Evolutionary conservation across 129 eudicot species (phyloP).

Genomic region (Flaveria brownii): DNA sequence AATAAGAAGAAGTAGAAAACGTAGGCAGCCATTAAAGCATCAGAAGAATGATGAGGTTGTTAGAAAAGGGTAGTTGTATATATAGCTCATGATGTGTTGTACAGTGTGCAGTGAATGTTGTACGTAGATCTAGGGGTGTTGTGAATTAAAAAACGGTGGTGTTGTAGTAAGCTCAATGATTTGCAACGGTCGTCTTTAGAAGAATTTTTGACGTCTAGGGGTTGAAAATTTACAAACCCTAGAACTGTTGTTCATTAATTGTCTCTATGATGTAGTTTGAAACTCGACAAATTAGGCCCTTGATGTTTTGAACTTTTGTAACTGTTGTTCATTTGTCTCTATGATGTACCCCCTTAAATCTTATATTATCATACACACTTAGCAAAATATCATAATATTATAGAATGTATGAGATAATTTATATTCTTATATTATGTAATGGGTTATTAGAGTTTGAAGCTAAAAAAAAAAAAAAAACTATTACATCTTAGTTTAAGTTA

Average conservation of each 20-base stretch:
- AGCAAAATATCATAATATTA: too few relatives aligned
- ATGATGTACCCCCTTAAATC: not conserved
- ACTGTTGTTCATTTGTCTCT: not conserved
- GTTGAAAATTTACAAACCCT: not conserved
- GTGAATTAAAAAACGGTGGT: slow-evolving; percentile 25
- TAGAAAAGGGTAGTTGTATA: not conserved
- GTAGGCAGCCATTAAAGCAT: slow-evolving; percentile 34
- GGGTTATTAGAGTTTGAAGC: too few relatives aligned
- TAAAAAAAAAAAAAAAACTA: too few relatives aligned
- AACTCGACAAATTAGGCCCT: not conserved
- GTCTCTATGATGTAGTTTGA: not conserved
- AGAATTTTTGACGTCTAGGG: slow-evolving; percentile 15
- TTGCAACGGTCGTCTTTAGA: slow-evolving; percentile 40
- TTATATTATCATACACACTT: too few relatives aligned
- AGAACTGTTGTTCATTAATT: too few relatives aligned
- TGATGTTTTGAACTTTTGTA: not conserved
- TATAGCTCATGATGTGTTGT: slow-evolving; percentile 28
- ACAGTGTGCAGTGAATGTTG: slow-evolving; percentile 20
- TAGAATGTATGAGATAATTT: too few relatives aligned
- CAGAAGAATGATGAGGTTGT: slow-evolving; percentile 27
- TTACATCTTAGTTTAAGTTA: too few relatives aligned
- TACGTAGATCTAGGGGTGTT: slow-evolving; percentile 13
- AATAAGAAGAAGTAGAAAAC: slow-evolving; percentile 22
- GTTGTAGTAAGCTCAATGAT: slow-evolving; percentile 16
- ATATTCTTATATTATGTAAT: too few relatives aligned